Percentiles rank a stretch among this genome's conserved stretches.
These are phyloP conservation scores for Fusarium annulatum DNA, from an alignment of 2,329 filamentous ascomycete species.

Conservation along the genomic window DNA sequence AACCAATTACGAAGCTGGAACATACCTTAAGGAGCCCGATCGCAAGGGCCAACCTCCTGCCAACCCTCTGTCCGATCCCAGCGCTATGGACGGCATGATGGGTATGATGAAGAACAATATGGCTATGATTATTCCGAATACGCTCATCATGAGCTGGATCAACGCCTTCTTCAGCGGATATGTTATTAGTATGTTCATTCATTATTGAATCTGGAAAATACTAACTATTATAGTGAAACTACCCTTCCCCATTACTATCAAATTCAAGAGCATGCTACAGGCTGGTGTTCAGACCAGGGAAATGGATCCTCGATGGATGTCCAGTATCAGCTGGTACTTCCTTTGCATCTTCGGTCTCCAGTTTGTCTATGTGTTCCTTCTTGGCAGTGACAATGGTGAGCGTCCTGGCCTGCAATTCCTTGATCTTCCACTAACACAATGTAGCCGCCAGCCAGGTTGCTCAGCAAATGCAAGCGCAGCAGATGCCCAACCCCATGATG, in stretches of 20 bases:
- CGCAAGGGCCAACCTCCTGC: conserved; percentile 85
- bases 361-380: conserved; percentile 95
- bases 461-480: conserved; percentile 84
- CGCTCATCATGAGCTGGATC: conserved; percentile 99
- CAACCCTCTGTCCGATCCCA: conserved; percentile 95
- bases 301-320: conserved; percentile 98
- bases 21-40: conserved; percentile 90
- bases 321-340: conserved; percentile 98
- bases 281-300: conserved; percentile 95
- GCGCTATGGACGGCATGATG: conserved; percentile 99
- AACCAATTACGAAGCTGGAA: conserved; percentile 83
- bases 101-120: conserved; percentile 99
- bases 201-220: not conserved
- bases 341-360: conserved; percentile 96
- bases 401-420: conserved; percentile 16
- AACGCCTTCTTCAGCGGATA: conserved; percentile 99
- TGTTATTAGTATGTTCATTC: conserved; percentile 81
- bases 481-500: conserved; percentile 69
- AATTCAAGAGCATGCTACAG: conserved; percentile 99
- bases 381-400: conserved; percentile 95
- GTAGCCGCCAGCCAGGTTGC: conserved; percentile 90
- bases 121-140: conserved; percentile 99
- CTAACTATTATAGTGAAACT: conserved; percentile 77
- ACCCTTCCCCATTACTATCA: conserved; percentile 95
- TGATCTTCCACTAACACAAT: conserved; percentile 23